Evolutionary conservation across 805 yeast species (phyloP), one percentile per base, ranked within the genome.

Genomic region (Cyberlindnera subsufficiens): DNA sequence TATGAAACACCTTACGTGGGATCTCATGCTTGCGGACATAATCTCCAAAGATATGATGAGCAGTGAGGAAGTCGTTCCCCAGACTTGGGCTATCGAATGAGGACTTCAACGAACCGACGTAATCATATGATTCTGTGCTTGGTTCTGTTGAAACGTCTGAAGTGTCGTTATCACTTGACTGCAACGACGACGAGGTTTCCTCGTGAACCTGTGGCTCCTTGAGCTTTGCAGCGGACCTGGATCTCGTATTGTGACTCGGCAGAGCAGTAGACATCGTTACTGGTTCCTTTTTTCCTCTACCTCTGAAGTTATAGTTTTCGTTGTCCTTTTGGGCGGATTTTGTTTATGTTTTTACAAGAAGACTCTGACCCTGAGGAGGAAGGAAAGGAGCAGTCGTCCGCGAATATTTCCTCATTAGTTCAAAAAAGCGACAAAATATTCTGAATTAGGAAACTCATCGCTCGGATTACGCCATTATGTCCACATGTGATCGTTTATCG

Each of bases 1-100:
- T 85, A 61, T 93, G 99, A 46, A 93, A 78, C 3, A 76, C 66
- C 62, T 93, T 93, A 56, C 99, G 76, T 5, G 96, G 95, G 15
- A 93, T 68, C 64, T 93, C 99, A 58, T 93, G 89, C 56, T 84
- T 84, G 31, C 82, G 76, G 39, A 83, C 64, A 54, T 82, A 80
- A 35, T 66, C 69, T 14, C 72, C 71, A 55, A 74, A 72, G 52
- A 68, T 54, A 40, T 63, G 65, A 43, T 71, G 76, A 1, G 72
- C 65, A 18, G 65, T 64, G 35, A 69, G 49, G 38, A 54, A 49
- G 39, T 53, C 59, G 33, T 50, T 44, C 6, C 47, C 47, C 17
- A 48, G 32, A 2, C 50, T 36, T n/a, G 56, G 47, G 7, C 48
- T 38, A 3, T 46, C 44, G 3, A 47, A 45, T 14, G 39, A 40